phyloP scores from a whole-genome alignment of 192 early-diverging fungal species.

The Podila verticillata region DNA sequence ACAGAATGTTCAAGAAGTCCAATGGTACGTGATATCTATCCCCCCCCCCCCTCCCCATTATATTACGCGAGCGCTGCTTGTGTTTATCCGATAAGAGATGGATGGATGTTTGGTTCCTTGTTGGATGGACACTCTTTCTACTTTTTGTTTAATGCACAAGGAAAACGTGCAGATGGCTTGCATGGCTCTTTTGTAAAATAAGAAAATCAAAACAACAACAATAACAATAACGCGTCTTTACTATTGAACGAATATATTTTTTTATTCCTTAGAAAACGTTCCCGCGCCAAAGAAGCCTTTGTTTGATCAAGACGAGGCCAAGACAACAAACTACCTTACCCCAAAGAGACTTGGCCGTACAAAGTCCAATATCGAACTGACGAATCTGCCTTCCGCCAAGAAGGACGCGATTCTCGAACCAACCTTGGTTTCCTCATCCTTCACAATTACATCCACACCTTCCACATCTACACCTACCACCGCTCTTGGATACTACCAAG shows the following conservation, averaged over 20 bases:
- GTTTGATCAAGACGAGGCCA: not conserved
- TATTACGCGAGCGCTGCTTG: too few relatives aligned
- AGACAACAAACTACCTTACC: not conserved
- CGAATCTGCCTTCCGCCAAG: not conserved
- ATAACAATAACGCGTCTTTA: too few relatives aligned
- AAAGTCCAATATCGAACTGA: not conserved
- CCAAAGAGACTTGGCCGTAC: not conserved
- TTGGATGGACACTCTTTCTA: not conserved
- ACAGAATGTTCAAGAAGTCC: conserved; percentile 16
- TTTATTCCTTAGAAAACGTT: not conserved
- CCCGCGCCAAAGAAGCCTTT: not conserved
- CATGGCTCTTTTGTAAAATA: too few relatives aligned
- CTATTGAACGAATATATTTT: too few relatives aligned
- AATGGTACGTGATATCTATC: conserved; percentile 3
- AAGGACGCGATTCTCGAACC: not conserved
- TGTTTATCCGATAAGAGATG: conserved; percentile 4
- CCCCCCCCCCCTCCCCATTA: too few relatives aligned
- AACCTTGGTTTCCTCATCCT: not conserved
- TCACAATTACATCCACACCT: not conserved
- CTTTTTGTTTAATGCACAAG: too few relatives aligned
- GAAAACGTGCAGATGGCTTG: too few relatives aligned
- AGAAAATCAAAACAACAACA: too few relatives aligned
- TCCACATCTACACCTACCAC: not conserved
- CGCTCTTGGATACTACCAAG: conserved; percentile 45
- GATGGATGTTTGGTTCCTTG: not conserved